Evolutionary conservation across 108 stramenopile species (phyloP), one percentile per base, ranked within the genome.

Genomic region (Mayamaea pseudoterrestris): DNA sequence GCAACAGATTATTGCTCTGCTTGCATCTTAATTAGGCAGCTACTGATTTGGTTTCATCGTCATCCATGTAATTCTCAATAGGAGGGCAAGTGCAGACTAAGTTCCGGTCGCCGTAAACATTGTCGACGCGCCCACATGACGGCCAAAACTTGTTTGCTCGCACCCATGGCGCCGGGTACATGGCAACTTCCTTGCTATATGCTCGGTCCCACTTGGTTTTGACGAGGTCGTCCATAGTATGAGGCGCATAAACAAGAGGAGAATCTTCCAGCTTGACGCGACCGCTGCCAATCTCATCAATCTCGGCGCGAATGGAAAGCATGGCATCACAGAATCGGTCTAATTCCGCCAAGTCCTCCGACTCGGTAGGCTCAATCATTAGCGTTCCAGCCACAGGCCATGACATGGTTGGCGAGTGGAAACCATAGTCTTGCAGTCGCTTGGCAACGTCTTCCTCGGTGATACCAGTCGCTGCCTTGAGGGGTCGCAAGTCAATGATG

Each of bases 291-390:
- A 99, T 76, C 48, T 95, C 95, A 39, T 93, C 90, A 58, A 99
- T 99, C 71, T 99, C 98, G 13, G 82, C 78, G 41, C 96, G 83
- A 66, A 97, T 97, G 34, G 84, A 55, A 26, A 99, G 76, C 91
- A 99, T 91, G 40, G 98, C 95, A 61, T 96, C 96, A 55, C 86
- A 92, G 73, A 99, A 97, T 36, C 84, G 73, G 69, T 99, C 94
- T 4, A 97, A 77, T 67, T 99, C 98, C 2, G 77, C 94, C 63
- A 93, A 78, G 73, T 96, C 95, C 59, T 99, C 98, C 13, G 73
- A 76, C 70, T 99, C 98, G 11, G 98, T 99, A 9, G 98, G 98
- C 68, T 99, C 98, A 29, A 97, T 69, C 98, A 99, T 99, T 42
- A 99, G 67, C 18, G 96, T 99, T 40, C 96, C 96, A 16, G 95